A percentile compares a stretch with the other conserved stretches of the same genome.
Conservation (phyloP, 176 grass and related monocot genomes). For the Echinochloa phyllopogon region DNA sequence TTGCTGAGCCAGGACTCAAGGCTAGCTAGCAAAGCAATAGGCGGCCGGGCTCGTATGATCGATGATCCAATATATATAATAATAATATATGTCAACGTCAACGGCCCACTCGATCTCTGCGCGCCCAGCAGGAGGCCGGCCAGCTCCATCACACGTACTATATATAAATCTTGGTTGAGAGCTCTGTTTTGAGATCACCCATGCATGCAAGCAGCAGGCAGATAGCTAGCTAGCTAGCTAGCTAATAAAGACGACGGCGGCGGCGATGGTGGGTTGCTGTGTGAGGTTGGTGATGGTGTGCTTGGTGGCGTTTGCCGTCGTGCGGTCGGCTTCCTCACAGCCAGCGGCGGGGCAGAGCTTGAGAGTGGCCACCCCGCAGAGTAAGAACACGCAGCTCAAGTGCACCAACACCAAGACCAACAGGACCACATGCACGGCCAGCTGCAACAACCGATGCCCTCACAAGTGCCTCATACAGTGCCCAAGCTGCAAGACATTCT, state of each 20-base stretch:
- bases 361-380: not conserved
- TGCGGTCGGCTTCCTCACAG: not conserved
- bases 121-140: no score
- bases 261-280: not conserved
- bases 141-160: no score
- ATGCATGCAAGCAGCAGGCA: no score
- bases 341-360: not conserved
- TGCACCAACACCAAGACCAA: constrained; percentile 32
- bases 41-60: no score
- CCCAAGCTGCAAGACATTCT: constrained; percentile 35
- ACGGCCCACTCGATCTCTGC: no score
- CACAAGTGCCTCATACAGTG: constrained; percentile 23
- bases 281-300: not conserved
- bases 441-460: constrained; percentile 19
- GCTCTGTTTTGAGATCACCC: no score
- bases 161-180: no score
- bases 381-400: not conserved
- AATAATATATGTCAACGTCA: not conserved
- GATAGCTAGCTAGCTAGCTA: no score
- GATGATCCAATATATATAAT: not conserved
- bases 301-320: not conserved
- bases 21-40: no score
- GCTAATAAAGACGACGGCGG: no score
- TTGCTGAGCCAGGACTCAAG: constrained; percentile 22
- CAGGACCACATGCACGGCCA: constrained; percentile 1